These are phyloP conservation scores for Saksenaea oblongispora DNA, from an alignment of 371 early-diverging fungal genomes.

Conservation along the genomic window DNA sequence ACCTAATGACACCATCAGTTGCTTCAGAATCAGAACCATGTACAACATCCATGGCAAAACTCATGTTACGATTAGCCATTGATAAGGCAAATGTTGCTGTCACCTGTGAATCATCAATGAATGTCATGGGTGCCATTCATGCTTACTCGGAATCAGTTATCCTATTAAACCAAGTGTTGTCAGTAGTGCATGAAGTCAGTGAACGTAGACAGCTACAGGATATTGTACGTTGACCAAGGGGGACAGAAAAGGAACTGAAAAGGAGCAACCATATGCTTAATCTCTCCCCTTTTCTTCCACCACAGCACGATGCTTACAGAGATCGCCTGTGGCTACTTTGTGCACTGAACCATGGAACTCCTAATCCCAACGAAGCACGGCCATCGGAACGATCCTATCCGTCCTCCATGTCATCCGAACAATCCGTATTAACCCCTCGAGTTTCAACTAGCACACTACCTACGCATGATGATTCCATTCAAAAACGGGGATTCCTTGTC, in stretches of 20 bases:
- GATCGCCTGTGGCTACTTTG: not conserved
- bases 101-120: not conserved
- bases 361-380: not conserved
- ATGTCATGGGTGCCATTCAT: not conserved
- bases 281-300: no score
- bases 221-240: not conserved
- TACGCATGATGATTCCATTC: not conserved
- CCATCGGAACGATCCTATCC: not conserved
- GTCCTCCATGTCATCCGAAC: not conserved
- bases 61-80: not conserved
- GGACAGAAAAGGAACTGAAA: no score
- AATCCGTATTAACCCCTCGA: not conserved
- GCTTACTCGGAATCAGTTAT: constrained; percentile 1
- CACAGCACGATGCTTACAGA: constrained; percentile 2
- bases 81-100: not conserved
- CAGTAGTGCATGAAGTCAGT: constrained; percentile 1
- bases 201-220: constrained; percentile 1
- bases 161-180: not conserved
- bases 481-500: not conserved
- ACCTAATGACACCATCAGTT: not conserved
- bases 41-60: not conserved
- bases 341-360: not conserved
- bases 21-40: not conserved
- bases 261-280: no score
- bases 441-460: not conserved